A percentile compares a stretch with the other conserved stretches of the same genome.
phyloP scores from a whole-genome alignment of 306 rosid genomes.

The Ceratonia siliqua region DNA sequence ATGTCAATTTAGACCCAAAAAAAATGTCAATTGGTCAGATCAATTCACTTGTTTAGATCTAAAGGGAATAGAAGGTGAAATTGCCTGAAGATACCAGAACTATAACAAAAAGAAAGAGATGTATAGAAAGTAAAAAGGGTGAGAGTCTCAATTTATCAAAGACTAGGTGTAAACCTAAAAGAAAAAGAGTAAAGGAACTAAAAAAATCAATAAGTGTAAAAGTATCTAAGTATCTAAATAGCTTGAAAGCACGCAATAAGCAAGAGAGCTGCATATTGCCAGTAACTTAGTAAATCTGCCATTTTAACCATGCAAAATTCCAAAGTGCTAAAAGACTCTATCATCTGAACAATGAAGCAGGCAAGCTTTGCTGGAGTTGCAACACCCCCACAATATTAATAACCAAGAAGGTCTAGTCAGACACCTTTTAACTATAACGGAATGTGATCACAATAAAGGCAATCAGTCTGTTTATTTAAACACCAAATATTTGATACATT shows the following conservation, averaged over 20 bases:
- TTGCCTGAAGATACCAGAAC: background rate
- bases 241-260: no score
- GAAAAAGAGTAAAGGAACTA: no score
- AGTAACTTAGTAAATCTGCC: no score
- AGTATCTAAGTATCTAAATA: no score
- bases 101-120: background rate
- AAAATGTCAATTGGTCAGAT: background rate
- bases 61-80: background rate
- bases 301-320: no score
- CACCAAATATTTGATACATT: background rate
- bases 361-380: no score
- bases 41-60: no score
- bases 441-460: constrained; percentile 14
- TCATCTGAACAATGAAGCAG: no score
- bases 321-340: no score
- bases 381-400: background rate
- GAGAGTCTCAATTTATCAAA: background rate
- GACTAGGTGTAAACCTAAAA: background rate
- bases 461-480: background rate
- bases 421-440: background rate
- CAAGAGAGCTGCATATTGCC: no score
- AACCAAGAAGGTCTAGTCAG: constrained; percentile 2
- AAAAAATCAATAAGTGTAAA: no score
- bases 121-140: background rate
- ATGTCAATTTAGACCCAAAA: no score